Evolutionary conservation across 2,329 filamentous ascomycete genomes (phyloP), one percentile per base, ranked within the genome.

Genomic region (Aspergillus brunneoviolaceus): DNA sequence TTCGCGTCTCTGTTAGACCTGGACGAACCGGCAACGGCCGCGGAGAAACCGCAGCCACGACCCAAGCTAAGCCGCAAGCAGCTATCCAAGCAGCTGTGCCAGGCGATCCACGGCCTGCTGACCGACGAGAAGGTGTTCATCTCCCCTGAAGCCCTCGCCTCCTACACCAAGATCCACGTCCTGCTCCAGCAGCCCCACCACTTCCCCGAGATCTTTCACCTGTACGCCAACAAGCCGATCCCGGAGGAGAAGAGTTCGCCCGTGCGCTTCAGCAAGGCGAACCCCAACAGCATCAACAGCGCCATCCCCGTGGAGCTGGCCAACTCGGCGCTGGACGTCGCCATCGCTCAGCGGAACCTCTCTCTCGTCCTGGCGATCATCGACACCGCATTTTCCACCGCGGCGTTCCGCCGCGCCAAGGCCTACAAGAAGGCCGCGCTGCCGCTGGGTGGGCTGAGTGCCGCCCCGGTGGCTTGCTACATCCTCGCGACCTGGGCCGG

Each of bases 211-310:
- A 86, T 92, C 48, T 89, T 99, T 70, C 80, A 87, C 58, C 82
- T 97, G 56, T 98, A 94, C 74, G 91, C 91, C 52, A 85, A 86
- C 67, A 99, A 98, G 76, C 89, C 91, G 10, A 80, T 87, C 63
- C 90, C 92, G 2, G 77, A 83, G 54, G 80, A 86, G 68, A 81
- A 82, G 54, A 82, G 84, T 19, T 84, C 83, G 16, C 83, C 84
- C 9, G 79, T 91, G 55, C 77, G 78, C 63, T 91, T 87, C 70
- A 80, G 79, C 47, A 74, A 81, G 53, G 85, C 85, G 48, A 90
- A 89, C 48, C 89, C 92, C 16, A 87, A 89, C 63, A 83, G 85
- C 50, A 82, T 88, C 49, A 83, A 86, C 58, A 88, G 87, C 70
- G 92, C 92, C 11, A 85, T 98, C 29, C 87, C 91, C 16, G 72